phyloP scores from a whole-genome alignment of 2,329 filamentous ascomycete genomes.

The Trichoderma semiorbis region DNA sequence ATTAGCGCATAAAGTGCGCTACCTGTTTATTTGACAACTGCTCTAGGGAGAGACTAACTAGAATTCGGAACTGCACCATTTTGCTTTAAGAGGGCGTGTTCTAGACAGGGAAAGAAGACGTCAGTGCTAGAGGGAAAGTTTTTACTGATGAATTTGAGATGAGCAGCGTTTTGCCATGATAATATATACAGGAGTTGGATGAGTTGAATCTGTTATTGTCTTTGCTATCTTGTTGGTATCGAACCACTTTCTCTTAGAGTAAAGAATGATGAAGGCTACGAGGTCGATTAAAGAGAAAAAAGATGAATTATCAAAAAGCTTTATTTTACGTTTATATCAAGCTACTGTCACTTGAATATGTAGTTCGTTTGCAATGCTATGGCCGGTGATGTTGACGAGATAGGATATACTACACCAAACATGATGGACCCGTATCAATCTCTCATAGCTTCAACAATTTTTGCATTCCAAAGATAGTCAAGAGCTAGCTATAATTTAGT shows the following conservation, averaged over 20 bases:
- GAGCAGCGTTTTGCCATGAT: background rate
- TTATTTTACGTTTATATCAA: background rate
- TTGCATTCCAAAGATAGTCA: background rate
- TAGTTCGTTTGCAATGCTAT: background rate
- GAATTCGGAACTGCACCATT: background rate
- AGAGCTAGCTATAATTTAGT: background rate
- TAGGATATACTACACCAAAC: background rate
- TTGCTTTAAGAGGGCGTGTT: background rate
- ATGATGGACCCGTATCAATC: background rate
- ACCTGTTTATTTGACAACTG: background rate
- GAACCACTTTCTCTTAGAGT: background rate
- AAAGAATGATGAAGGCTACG: background rate
- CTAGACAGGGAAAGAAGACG: background rate
- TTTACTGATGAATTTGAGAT: background rate
- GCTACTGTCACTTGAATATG: background rate
- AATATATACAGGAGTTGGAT: background rate
- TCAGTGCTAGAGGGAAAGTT: background rate
- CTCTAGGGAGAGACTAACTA: background rate
- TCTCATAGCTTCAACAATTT: background rate
- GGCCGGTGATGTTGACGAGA: background rate
- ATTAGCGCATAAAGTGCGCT: background rate
- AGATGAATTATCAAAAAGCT: background rate
- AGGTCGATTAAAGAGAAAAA: background rate
- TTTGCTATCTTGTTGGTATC: background rate
- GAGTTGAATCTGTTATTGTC: background rate